phyloP scores from a whole-genome alignment of 1,284 basidiomycete species.

The Trichosporon sp. region DNA sequence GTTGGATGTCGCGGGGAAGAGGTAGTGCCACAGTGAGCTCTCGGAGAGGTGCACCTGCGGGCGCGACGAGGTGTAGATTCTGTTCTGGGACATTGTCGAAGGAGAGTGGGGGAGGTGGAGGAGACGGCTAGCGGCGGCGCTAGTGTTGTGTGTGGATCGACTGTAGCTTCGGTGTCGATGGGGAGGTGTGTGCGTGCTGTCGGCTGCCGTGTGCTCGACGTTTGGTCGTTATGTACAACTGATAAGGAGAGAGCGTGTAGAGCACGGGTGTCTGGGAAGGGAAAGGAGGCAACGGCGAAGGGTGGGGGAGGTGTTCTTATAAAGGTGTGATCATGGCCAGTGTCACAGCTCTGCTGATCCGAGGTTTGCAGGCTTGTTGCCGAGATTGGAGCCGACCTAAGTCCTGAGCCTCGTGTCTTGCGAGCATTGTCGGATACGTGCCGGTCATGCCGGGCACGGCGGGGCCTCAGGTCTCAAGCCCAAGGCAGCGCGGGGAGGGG shows the following conservation, averaged over 20 bases:
- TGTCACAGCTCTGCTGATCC: not conserved
- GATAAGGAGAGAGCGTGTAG: not conserved
- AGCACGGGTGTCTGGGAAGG: not conserved
- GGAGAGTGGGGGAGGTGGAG: not conserved
- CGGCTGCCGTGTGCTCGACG: not conserved
- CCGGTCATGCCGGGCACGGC: slow-evolving; percentile 13
- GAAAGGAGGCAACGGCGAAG: not conserved
- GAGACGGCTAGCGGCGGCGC: not conserved
- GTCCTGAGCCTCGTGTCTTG: not conserved
- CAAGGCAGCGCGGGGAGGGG: not conserved
- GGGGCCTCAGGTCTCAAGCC: not conserved
- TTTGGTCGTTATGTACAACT: not conserved
- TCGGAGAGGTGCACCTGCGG: slow-evolving; percentile 40
- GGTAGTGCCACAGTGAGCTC: slow-evolving; percentile 26
- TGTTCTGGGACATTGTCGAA: slow-evolving; percentile 15
- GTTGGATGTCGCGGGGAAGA: not conserved
- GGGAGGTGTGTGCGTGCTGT: not conserved
- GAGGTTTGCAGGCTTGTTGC: not conserved
- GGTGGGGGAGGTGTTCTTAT: not conserved
- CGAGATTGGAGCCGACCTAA: slow-evolving; percentile 17
- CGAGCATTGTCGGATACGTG: not conserved
- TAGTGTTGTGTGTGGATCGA: not conserved
- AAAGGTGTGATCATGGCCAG: not conserved
- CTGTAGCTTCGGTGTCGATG: not conserved
- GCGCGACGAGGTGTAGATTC: slow-evolving; percentile 40